Percentiles rank a stretch among this genome's conserved stretches.
phyloP scores from a whole-genome alignment of 2,329 filamentous ascomycete species.

The Phyllosticta citriasiana region DNA sequence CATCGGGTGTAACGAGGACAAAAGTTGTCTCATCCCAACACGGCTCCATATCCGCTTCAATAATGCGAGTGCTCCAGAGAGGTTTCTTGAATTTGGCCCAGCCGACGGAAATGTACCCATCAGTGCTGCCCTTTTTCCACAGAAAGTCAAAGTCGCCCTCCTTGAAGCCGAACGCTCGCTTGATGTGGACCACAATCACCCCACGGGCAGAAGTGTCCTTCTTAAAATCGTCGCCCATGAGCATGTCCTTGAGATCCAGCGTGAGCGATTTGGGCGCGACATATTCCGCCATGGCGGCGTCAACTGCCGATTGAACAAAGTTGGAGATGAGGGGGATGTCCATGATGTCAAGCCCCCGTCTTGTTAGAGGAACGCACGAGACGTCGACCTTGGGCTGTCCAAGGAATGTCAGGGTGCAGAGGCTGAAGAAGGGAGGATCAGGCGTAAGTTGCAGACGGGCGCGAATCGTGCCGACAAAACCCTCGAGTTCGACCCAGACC shows the following conservation, averaged over 20 bases:
- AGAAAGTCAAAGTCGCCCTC: slow-evolving; percentile 57
- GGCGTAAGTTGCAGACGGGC: slow-evolving; percentile 62
- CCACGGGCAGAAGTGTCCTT: slow-evolving; percentile 59
- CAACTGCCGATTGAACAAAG: slow-evolving; percentile 65
- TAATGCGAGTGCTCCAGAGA: slow-evolving; percentile 55
- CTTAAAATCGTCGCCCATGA: slow-evolving; percentile 69
- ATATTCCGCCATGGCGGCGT: slow-evolving; percentile 64
- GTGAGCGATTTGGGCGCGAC: slow-evolving; percentile 68
- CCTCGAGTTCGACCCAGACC: slow-evolving; percentile 66
- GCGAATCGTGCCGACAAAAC: slow-evolving; percentile 60
- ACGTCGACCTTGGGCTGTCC: slow-evolving; percentile 65
- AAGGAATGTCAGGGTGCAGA: slow-evolving; percentile 64
- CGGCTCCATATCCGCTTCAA: slow-evolving; percentile 56
- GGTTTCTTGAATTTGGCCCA: slow-evolving; percentile 72
- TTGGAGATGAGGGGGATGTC: slow-evolving; percentile 64
- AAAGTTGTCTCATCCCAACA: slow-evolving; percentile 61
- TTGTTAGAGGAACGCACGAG: slow-evolving; percentile 60
- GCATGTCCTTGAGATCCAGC: slow-evolving; percentile 65
- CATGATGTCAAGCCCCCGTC: slow-evolving; percentile 62
- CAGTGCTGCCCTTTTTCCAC: slow-evolving; percentile 51
- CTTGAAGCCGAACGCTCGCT: slow-evolving; percentile 60
- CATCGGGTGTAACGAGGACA: slow-evolving; percentile 59
- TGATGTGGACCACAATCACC: slow-evolving; percentile 56
- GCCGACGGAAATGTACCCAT: slow-evolving; percentile 61
- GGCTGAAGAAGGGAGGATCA: slow-evolving; percentile 66